Conservation (phyloP, 2,329 filamentous ascomycete genomes). For the Aspergillus fructus region DNA sequence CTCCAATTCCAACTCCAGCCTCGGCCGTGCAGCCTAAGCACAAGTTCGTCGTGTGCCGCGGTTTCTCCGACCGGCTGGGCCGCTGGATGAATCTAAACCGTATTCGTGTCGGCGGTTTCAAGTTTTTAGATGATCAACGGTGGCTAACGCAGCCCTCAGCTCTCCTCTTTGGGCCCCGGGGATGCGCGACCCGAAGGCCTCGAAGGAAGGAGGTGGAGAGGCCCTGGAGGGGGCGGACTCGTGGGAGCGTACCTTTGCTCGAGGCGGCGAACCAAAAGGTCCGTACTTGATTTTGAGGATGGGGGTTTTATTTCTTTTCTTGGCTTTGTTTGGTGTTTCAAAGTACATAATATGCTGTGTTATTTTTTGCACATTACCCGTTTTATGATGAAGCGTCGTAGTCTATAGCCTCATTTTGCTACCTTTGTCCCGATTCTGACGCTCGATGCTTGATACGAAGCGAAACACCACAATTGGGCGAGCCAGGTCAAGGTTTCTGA, state of each 20-base stretch:
- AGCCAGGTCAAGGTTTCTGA: too few species aligned
- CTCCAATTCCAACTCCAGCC: too few species aligned
- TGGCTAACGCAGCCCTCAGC: neutral
- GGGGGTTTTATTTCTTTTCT: too few species aligned
- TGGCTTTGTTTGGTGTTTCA: too few species aligned
- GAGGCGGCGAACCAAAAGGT: too few species aligned
- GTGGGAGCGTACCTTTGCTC: too few species aligned
- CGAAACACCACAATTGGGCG: neutral
- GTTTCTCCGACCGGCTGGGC: constrained; percentile 1
- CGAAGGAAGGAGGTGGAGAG: neutral
- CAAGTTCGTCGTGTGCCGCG: neutral
- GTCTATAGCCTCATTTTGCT: neutral
- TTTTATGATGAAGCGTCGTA: too few species aligned
- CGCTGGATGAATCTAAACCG: constrained; percentile 1
- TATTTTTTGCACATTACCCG: too few species aligned
- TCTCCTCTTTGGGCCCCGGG: neutral
- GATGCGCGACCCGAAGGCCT: neutral
- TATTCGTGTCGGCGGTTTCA: constrained; percentile 3
- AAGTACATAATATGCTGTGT: too few species aligned
- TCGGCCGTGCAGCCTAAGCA: too few species aligned
- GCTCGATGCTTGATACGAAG: neutral
- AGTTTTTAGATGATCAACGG: constrained; percentile 1
- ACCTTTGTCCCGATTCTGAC: neutral
- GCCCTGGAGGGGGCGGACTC: too few species aligned
- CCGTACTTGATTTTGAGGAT: too few species aligned